phyloP scores from a whole-genome alignment of 164 flowering plant species.

The Litsea cubeba region DNA sequence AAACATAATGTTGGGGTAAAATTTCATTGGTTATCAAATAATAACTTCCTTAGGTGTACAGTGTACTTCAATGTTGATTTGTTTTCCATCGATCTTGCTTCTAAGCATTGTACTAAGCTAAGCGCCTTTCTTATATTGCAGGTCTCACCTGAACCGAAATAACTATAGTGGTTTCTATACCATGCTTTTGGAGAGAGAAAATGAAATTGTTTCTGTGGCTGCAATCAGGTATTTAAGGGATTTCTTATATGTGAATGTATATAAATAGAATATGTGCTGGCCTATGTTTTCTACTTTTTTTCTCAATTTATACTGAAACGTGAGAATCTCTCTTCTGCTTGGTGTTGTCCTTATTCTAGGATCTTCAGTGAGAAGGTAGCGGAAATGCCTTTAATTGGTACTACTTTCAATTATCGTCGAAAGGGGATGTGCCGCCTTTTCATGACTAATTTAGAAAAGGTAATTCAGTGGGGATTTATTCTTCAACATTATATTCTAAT shows the following conservation, averaged over 20 bases:
- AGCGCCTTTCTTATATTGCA: no score
- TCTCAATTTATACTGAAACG: no score
- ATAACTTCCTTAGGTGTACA: no score
- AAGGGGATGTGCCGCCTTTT: conserved; percentile 82
- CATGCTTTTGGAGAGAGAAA: neutral
- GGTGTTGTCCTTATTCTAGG: conserved; percentile 30
- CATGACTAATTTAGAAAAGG: conserved; percentile 60
- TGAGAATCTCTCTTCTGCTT: neutral
- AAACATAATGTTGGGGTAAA: no score
- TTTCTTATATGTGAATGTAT: no score
- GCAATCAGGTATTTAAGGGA: neutral
- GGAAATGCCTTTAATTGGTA: conserved; percentile 85
- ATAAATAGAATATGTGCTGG: neutral
- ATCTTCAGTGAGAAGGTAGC: conserved; percentile 72
- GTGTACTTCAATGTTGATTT: no score
- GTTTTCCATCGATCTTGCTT: no score
- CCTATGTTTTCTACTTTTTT: neutral
- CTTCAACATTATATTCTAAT: neutral
- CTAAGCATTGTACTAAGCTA: no score
- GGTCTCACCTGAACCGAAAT: neutral
- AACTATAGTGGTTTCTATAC: neutral
- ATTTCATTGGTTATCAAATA: no score
- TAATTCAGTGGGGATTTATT: neutral
- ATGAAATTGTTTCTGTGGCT: neutral
- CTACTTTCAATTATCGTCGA: conserved; percentile 63